Conservation (phyloP, 2,329 filamentous ascomycete species). For the Fusarium palustre region DNA sequence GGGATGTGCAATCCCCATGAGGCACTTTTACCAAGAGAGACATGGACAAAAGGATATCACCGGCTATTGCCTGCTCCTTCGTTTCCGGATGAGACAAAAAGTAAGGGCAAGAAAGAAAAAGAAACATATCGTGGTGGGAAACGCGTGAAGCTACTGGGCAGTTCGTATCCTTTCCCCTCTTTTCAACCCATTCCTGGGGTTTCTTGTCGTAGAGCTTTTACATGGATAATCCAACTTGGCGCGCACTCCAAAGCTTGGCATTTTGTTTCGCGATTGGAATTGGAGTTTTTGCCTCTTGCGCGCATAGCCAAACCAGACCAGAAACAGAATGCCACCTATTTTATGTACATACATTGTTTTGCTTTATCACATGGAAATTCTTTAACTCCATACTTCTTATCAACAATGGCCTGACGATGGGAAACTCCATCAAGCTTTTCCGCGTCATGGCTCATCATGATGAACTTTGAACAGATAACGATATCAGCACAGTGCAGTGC, state of each 20-base stretch:
- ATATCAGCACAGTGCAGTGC: not conserved
- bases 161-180: constrained; percentile 7
- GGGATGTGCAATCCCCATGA: constrained; percentile 31
- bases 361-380: constrained; percentile 16
- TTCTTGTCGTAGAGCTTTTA: constrained; percentile 21
- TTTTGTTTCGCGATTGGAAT: constrained; percentile 2
- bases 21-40: constrained; percentile 20
- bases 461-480: not conserved
- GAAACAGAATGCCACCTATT: constrained; percentile 1
- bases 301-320: not conserved
- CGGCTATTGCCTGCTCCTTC: constrained; percentile 4
- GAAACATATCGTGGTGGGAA: not conserved
- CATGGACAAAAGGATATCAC: constrained; percentile 1
- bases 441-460: constrained; percentile 41
- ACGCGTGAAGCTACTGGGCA: not conserved
- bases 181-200: constrained; percentile 23
- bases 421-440: constrained; percentile 1
- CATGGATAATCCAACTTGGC: constrained; percentile 20
- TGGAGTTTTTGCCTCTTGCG: constrained; percentile 26
- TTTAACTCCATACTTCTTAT: constrained; percentile 5
- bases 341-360: constrained; percentile 4
- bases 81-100: constrained; percentile 1
- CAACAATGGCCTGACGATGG: constrained; percentile 6
- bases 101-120: not conserved
- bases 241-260: constrained; percentile 19